Base-by-base conservation (phyloP, 441 rosid genomes). In the Euphorbia neoarborescens region DNA sequence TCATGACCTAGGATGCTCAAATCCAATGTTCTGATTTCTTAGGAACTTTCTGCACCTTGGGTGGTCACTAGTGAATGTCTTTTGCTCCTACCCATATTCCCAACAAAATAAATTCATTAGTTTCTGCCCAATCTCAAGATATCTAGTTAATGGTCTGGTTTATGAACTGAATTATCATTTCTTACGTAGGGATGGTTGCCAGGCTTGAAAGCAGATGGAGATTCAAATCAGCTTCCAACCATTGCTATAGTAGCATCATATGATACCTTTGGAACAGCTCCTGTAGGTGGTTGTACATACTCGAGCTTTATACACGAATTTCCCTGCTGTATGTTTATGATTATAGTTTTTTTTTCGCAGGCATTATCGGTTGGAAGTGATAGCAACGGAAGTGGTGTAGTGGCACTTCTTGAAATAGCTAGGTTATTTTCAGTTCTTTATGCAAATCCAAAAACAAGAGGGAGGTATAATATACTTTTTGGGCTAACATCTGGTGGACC, bases 401-500 rank as follows among this genome's bases (percentile, higher is more conserved):
- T 86, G 77, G 96, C 90, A 19, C 91, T 94, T 79, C 97, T 94
- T 73, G 99, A 94, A 80, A 83, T 91, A 74, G 96, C 99, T 79
- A 91, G 99, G 82, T 73, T 94, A 64, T 94, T 94, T 82, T 91
- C 96, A 76, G 83, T 85, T 79, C 92, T 91, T 56, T 91, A 89
- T 86, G 89, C 96, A 24, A 90, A 91, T 76, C 96, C 99, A 48
- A 94, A 82, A 86, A 91, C 99, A 73, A 88, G 96, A 82, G 99
- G 97, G 79, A 82, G 90, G 71, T 94, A 89, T 83, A 94, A 91
- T 83, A 72, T 94, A 74, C 97, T 94, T 72, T 94, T 94, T 79
- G 97, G 97, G 50, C 76, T 94, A 69, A 91, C 97, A 62, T 94
- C 97, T 57, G 96, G 95, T 27, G 97, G 99, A 77, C 99, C 99